These are phyloP conservation scores for Penicillium malachiteum DNA, from an alignment of 495 filamentous ascomycete genomes.

Conservation along the genomic window DNA sequence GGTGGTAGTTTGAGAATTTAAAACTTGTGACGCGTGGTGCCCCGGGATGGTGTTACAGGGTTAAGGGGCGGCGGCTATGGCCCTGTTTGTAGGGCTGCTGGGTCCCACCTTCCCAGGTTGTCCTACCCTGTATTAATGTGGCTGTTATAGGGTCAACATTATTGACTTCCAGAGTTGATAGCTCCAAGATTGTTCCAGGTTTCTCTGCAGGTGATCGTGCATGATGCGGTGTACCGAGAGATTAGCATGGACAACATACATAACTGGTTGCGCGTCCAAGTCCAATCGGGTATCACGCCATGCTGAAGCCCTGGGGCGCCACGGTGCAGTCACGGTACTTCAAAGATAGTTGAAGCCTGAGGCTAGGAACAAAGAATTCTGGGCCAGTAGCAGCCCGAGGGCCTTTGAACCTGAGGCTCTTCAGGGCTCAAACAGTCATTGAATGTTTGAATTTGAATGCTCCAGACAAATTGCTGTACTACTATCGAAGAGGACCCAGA, in stretches of 20 bases:
- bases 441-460: too few species aligned
- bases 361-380: too few species aligned
- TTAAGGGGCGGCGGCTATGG: not conserved
- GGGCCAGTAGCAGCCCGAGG: too few species aligned
- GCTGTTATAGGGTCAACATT: not conserved
- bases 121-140: not conserved
- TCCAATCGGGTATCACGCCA: too few species aligned
- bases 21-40: not conserved
- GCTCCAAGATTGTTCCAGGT: not conserved
- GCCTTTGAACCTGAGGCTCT: too few species aligned
- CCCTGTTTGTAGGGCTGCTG: not conserved
- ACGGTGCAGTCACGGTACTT: too few species aligned
- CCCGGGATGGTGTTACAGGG: not conserved
- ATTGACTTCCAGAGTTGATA: not conserved
- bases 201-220: not conserved
- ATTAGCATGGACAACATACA: too few species aligned
- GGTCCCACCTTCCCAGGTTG: not conserved
- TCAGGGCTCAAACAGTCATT: too few species aligned
- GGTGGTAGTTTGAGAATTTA: not conserved
- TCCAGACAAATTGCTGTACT: too few species aligned
- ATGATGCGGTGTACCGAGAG: not conserved
- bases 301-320: not conserved
- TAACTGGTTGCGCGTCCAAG: too few species aligned
- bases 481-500: too few species aligned
- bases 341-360: not conserved